Conservation (phyloP, 352 stramenopile species). For the Thalassiosira delicatula region DNA sequence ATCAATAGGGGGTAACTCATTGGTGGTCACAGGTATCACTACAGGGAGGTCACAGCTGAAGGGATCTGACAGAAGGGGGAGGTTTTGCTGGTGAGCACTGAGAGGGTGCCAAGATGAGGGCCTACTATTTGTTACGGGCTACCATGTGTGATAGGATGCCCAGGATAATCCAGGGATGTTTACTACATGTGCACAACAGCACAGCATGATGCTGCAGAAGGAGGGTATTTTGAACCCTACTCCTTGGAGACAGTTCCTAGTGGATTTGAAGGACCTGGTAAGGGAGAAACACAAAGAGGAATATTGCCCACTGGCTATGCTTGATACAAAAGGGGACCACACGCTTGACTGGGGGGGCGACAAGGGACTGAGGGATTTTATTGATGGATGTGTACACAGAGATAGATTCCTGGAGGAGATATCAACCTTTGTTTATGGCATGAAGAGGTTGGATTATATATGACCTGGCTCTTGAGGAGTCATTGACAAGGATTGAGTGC, state of each 20-base stretch:
- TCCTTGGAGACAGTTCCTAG: slow-evolving; percentile 1
- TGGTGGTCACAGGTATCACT: not conserved
- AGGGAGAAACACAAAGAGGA: not conserved
- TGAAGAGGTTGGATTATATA: no score
- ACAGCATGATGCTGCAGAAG: not conserved
- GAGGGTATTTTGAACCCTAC: not conserved
- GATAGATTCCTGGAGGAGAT: no score
- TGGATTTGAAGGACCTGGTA: no score
- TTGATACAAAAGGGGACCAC: slow-evolving; percentile 40
- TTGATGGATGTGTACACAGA: no score
- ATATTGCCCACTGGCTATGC: slow-evolving; percentile 21
- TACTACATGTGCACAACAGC: slow-evolving; percentile 9
- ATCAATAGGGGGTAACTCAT: not conserved
- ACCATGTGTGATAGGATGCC: slow-evolving; percentile 11
- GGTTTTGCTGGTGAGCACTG: not conserved
- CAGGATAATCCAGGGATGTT: not conserved
- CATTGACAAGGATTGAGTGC: no score
- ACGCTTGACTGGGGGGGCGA: not conserved
- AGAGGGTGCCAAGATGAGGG: slow-evolving; percentile 20
- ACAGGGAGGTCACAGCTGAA: not conserved
- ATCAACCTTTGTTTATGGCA: no score
- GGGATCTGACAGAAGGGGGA: slow-evolving; percentile 3
- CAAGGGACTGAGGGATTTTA: not conserved
- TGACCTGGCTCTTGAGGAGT: no score
- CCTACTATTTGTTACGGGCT: slow-evolving; percentile 23